A percentile compares a stretch with the other conserved stretches of the same genome.
These are phyloP conservation scores for Suhomyces faveliae DNA, from an alignment of 805 yeast genomes.

Conservation along the genomic window DNA sequence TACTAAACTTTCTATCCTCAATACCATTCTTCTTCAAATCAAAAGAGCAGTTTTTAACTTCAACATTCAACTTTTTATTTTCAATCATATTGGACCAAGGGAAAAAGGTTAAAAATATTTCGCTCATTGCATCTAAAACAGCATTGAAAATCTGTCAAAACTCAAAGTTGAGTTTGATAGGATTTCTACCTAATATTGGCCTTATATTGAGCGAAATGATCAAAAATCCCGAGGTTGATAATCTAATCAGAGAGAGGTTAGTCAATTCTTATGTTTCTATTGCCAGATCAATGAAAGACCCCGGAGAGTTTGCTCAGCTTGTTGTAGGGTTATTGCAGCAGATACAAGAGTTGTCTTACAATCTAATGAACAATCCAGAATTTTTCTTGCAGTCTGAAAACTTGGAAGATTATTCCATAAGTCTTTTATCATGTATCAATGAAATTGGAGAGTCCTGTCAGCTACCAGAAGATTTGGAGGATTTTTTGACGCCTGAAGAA, in stretches of 20 bases:
- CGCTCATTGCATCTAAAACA: constrained; percentile 47
- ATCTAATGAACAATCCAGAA: constrained; percentile 8
- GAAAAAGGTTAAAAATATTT: constrained; percentile 24
- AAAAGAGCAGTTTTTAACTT: constrained; percentile 38
- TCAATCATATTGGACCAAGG: constrained; percentile 28
- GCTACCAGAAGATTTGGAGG: constrained; percentile 52
- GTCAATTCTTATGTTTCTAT: constrained; percentile 63
- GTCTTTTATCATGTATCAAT: constrained; percentile 61
- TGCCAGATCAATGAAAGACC: constrained; percentile 52
- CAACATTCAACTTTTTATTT: constrained; percentile 57
- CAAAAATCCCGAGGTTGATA: constrained; percentile 34
- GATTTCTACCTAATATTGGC: constrained; percentile 49
- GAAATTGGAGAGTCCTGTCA: constrained; percentile 71
- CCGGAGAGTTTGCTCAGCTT: constrained; percentile 28
- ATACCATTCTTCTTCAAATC: constrained; percentile 59
- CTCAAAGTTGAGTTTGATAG: constrained; percentile 43
- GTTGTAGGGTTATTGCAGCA: constrained; percentile 19
- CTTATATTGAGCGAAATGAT: constrained; percentile 48
- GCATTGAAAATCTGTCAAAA: constrained; percentile 58
- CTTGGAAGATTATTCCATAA: constrained; percentile 47
- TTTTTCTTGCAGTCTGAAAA: constrained; percentile 10
- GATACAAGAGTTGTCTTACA: constrained; percentile 11
- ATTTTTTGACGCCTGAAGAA: constrained; percentile 35
- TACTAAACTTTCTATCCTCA: constrained; percentile 57
- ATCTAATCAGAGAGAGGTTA: constrained; percentile 56